A percentile compares a stretch with the other conserved stretches of the same genome.
Evolutionary conservation across 2,329 filamentous ascomycete species (phyloP).

Genomic region (Cordyceps militaris): DNA sequence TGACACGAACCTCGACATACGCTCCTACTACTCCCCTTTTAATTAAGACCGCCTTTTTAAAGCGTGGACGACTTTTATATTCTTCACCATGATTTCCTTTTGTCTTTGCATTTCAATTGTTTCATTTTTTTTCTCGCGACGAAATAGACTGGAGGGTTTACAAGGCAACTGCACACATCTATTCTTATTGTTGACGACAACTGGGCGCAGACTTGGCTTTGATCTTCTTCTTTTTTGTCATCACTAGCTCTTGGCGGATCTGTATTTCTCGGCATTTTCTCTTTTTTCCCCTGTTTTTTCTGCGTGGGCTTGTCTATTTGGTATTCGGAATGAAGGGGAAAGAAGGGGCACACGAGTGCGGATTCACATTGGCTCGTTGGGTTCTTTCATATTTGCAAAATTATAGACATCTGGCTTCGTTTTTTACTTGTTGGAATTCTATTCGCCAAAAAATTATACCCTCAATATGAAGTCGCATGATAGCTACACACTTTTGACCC

Average conservation of each 20-base stretch:
- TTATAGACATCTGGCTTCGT: background rate
- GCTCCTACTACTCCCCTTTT: background rate
- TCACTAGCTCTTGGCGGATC: background rate
- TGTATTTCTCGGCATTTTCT: background rate
- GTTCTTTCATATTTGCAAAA: background rate
- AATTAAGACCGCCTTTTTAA: background rate
- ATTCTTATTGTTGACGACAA: background rate
- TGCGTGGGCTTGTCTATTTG: too few relatives aligned
- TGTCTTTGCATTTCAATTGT: background rate
- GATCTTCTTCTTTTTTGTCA: background rate
- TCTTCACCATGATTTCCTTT: background rate
- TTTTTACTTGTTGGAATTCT: background rate
- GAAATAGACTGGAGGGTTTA: constrained; percentile 1
- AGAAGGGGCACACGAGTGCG: background rate
- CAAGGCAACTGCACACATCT: background rate
- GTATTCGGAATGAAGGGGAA: background rate
- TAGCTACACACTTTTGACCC: background rate
- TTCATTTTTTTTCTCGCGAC: background rate
- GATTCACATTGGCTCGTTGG: background rate
- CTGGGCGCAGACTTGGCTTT: background rate
- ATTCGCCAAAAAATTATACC: background rate
- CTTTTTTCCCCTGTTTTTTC: background rate
- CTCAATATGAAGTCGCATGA: constrained; percentile 3
- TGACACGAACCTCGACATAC: background rate
- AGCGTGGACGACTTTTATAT: background rate